Evolutionary conservation across 305 asterid genomes (phyloP).

Genomic region (Solanum aculeatissimum): DNA sequence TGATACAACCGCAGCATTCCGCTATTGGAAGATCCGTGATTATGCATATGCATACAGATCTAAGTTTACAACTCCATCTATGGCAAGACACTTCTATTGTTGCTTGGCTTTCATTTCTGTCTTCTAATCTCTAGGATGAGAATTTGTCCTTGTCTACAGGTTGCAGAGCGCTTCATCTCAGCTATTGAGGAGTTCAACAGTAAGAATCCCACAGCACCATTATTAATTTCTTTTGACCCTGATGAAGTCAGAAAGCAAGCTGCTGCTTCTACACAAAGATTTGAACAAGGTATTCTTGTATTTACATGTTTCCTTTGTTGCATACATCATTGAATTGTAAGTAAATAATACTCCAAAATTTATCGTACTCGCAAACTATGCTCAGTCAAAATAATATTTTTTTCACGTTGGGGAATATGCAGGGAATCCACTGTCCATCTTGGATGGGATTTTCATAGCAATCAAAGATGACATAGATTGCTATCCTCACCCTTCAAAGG

Average conservation of each 20-base stretch:
- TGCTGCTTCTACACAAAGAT: conserved; percentile 82
- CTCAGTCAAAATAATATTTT: conserved; percentile 5
- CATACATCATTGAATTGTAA: neutral
- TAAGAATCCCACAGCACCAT: conserved; percentile 63
- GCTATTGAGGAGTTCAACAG: conserved; percentile 65
- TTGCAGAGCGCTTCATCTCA: conserved; percentile 81
- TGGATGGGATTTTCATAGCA: conserved; percentile 93
- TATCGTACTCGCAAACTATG: neutral
- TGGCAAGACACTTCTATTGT: conserved; percentile 37
- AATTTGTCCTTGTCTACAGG: conserved; percentile 22
- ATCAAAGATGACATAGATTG: conserved; percentile 95
- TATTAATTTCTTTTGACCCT: conserved; percentile 74
- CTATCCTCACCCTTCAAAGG: conserved; percentile 73
- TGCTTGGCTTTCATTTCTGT: neutral
- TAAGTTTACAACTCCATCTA: conserved; percentile 71
- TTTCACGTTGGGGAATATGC: conserved; percentile 14
- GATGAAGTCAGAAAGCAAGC: conserved; percentile 86
- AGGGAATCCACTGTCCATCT: conserved; percentile 71
- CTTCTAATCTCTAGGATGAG: neutral
- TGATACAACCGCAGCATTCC: conserved; percentile 50
- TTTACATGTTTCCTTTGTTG: neutral
- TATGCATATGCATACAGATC: conserved; percentile 95
- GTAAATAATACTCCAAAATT: neutral
- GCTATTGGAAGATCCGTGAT: conserved; percentile 96
- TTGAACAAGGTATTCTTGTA: conserved; percentile 62